Evolutionary conservation across 805 yeast species (phyloP), one percentile per base, ranked within the genome.

Genomic region (Kodamaea kaohsiungensis): DNA sequence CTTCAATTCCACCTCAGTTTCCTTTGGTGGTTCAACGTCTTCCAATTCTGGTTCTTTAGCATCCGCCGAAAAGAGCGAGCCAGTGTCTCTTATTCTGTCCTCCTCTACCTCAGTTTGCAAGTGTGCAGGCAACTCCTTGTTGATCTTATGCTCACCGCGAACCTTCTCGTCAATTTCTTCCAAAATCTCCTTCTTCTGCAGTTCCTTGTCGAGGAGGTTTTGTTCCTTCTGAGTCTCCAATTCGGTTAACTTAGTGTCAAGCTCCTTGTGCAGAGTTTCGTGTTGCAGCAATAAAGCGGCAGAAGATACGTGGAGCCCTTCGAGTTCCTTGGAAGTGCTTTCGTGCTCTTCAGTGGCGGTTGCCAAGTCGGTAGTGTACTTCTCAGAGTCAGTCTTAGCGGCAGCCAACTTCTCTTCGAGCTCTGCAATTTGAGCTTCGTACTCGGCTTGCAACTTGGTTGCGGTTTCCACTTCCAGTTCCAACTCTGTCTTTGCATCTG

Each of bases 111-210:
- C 66, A 15, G 54, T 65, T 55, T 70, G 74, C 61, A 82, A 70
- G 66, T 82, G 87, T 49, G 78, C 83, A 10, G 87, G 87, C 56
- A 80, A 74, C 53, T 73, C 79, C 12, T 59, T 64, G 60, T 81
- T 81, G 60, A 82, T 79, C 52, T 71, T 73, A 61, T 73, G 77
- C 59, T 77, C 82, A 49, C 79, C 81, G 49, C 68, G 82, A 69
- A 76, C 75, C 59, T 65, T 63, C 30, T 68, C 67, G 19, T 70
- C 72, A 37, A 75, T 58, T 6, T 62, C 64, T 13, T 53, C 53
- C 54, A 63, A 60, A 53, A 76, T 75, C 35, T 67, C 72, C 42
- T 69, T 61, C 59, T 71, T 65, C 56, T 77, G 71, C 30, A 64
- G 50, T 2, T 64, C 64, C 62, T 80, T 78, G 40, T 74, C 64